Evolutionary conservation across 2,329 filamentous ascomycete genomes (phyloP), one percentile per base, ranked within the genome.

Genomic region (Hansfordia pulvinata): DNA sequence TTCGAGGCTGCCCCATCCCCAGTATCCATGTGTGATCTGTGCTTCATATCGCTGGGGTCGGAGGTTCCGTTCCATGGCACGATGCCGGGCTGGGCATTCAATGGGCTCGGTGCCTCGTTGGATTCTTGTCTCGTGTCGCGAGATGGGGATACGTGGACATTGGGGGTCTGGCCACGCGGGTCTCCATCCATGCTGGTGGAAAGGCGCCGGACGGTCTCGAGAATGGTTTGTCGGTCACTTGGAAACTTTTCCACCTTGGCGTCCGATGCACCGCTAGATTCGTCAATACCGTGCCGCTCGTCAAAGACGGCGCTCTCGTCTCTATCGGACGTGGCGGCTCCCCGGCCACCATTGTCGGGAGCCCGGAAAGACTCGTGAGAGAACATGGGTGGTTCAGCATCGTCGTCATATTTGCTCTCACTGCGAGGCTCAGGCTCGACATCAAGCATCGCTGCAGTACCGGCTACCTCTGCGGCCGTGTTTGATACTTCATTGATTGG

Each of bases 391-490:
- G 24, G 21, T 7, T 25, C 26, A 20, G 15, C 33, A 19, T 29
- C 25, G 10, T 27, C 21, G 17, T 13, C 12, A 9, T 35, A 32
- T 12, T 32, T 23, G 14, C 27, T 29, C 9, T 23, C 23, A 23
- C 20, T 26, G 19, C 4, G 6, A 5, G 27, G 20, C 10, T 38
- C 30, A n/a, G n/a, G n/a, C 12, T 41, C 33, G 8, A 28, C 20
- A 30, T 61, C 56, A 8, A 60, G 36, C 4, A 38, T 42, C 30
- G 53, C 42, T 11, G 60, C 56, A 15, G 46, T 48, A 28, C 60
- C 50, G 12, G 55, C 53, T 17, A 60, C 56, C 35, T 65, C 60
- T 3, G 54, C 56, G 5, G 58, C 57, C 6, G 52, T 57, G 5
- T 42, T 41, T 8, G 58, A 51, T 22, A 56, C 53, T 30, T 62